These are phyloP conservation scores for Cryptococcus sp. DNA, from an alignment of 1,284 basidiomycete genomes.

Conservation along the genomic window DNA sequence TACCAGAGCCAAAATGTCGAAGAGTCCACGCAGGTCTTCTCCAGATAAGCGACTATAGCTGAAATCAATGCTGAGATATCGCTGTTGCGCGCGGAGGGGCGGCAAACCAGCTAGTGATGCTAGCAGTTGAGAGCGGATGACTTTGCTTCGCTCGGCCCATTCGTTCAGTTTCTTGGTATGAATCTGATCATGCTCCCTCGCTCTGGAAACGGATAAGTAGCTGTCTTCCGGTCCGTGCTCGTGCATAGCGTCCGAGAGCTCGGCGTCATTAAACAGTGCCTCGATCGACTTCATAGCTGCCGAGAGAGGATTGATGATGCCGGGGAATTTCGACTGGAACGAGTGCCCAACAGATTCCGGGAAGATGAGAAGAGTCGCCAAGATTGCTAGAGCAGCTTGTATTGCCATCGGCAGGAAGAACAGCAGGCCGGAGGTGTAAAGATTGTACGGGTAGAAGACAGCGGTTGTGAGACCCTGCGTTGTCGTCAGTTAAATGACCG, in stretches of 20 bases:
- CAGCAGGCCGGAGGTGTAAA: conserved; percentile 40
- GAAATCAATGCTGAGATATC: conserved; percentile 49
- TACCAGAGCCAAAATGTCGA: conserved; percentile 37
- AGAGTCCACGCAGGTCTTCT: conserved; percentile 43
- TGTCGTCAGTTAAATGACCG: not conserved
- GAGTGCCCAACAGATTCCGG: conserved; percentile 48
- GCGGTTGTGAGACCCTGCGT: conserved; percentile 40
- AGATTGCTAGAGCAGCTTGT: conserved; percentile 41
- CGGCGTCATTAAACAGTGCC: conserved; percentile 30
- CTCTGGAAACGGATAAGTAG: conserved; percentile 4
- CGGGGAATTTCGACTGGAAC: conserved; percentile 44
- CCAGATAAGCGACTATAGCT: conserved; percentile 47
- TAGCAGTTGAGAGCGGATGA: conserved; percentile 39
- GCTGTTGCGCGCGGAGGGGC: conserved; percentile 43
- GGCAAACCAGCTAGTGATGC: conserved; percentile 40
- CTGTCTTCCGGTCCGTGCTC: not conserved
- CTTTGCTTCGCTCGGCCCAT: conserved; percentile 41
- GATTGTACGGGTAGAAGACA: conserved; percentile 34
- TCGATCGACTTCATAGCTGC: conserved; percentile 37
- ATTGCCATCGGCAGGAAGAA: conserved; percentile 51
- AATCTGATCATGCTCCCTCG: conserved; percentile 1
- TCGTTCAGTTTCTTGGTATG: conserved; percentile 17
- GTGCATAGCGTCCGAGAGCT: conserved; percentile 7
- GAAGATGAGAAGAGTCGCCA: conserved; percentile 45
- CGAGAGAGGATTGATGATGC: conserved; percentile 39